Conservation (phyloP, 176 grass and related monocot species). For the Urochloa ruziziensis region DNA sequence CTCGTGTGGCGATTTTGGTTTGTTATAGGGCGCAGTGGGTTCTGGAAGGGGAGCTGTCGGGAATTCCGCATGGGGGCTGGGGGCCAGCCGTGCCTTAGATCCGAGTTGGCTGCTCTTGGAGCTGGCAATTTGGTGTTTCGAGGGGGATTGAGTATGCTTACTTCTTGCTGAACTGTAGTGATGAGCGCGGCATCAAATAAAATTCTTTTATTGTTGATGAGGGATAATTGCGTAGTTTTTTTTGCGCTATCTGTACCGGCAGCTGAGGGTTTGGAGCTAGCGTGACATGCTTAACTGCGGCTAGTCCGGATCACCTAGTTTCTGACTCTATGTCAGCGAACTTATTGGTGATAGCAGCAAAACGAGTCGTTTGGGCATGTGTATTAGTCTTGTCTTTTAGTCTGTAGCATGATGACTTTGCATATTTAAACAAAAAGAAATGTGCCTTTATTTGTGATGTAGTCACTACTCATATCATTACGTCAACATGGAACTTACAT, state of each 20-base stretch:
- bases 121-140: constrained; percentile 4
- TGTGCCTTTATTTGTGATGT: background rate
- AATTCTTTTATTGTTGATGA: background rate
- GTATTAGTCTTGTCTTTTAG: constrained; percentile 6
- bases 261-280: background rate
- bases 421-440: background rate
- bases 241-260: background rate
- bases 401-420: constrained; percentile 3
- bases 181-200: background rate
- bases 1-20: constrained; percentile 6
- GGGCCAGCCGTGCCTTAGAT: constrained; percentile 36
- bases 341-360: background rate
- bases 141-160: background rate
- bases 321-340: constrained; percentile 5
- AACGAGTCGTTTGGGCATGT: background rate
- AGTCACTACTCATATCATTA: background rate
- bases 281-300: constrained; percentile 10
- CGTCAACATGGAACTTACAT: background rate
- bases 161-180: background rate
- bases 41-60: constrained; percentile 14
- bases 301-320: background rate
- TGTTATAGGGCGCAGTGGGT: background rate
- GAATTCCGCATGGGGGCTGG: constrained; percentile 21
- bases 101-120: constrained; percentile 26
- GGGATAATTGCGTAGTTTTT: background rate